phyloP scores from a whole-genome alignment of 805 yeast genomes.

The Yamadazyma endophytica region DNA sequence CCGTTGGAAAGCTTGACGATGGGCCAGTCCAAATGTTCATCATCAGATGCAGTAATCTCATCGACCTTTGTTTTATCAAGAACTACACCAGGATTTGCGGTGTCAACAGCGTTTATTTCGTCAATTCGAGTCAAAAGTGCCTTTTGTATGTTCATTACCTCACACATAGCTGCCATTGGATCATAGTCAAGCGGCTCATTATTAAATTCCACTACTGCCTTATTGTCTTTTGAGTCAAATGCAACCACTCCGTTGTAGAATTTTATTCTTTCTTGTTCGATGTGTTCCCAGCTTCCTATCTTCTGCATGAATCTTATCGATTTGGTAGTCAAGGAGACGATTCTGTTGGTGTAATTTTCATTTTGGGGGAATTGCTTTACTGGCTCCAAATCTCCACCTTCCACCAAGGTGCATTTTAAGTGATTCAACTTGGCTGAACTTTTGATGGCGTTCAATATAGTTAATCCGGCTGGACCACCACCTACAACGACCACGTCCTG shows the following conservation, averaged over 20 bases:
- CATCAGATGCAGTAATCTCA: constrained; percentile 33
- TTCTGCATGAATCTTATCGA: constrained; percentile 60
- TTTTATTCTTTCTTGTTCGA: constrained; percentile 67
- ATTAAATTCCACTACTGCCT: constrained; percentile 68
- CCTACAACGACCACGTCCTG: constrained; percentile 85
- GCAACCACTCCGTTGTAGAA: constrained; percentile 79
- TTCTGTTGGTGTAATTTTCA: constrained; percentile 66
- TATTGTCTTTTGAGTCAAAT: constrained; percentile 69
- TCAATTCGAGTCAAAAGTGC: constrained; percentile 53
- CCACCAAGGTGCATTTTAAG: constrained; percentile 66
- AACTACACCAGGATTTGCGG: constrained; percentile 29
- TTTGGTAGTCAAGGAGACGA: constrained; percentile 81
- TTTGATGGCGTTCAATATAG: constrained; percentile 78
- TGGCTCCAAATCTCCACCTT: constrained; percentile 57
- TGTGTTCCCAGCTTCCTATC: constrained; percentile 74
- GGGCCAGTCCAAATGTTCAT: constrained; percentile 63
- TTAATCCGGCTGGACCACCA: constrained; percentile 96
- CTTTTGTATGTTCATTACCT: constrained; percentile 78
- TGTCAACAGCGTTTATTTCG: constrained; percentile 16
- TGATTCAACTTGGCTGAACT: constrained; percentile 57
- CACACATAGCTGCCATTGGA: constrained; percentile 75
- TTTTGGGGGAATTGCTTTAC: constrained; percentile 52
- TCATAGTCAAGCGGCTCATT: constrained; percentile 41
- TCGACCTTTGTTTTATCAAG: constrained; percentile 67
- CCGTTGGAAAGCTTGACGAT: constrained; percentile 66